These are phyloP conservation scores for Fragaria iinumae DNA, from an alignment of 306 rosid species.

Conservation along the genomic window DNA sequence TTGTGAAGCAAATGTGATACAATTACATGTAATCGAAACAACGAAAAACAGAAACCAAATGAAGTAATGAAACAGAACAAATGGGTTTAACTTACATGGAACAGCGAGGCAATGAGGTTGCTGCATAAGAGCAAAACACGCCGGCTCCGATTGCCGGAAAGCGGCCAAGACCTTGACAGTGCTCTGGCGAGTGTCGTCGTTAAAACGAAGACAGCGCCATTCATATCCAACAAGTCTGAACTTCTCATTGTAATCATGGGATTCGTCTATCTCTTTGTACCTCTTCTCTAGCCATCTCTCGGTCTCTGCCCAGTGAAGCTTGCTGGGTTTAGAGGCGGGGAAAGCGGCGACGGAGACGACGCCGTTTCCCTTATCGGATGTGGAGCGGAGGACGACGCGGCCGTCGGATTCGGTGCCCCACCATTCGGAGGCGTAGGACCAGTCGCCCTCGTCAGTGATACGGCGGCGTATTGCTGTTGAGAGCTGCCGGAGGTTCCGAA, in stretches of 20 bases:
- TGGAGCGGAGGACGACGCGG: slow-evolving; percentile 56
- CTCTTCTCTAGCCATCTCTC: slow-evolving; percentile 73
- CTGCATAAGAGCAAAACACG: slow-evolving; percentile 61
- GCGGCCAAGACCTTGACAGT: slow-evolving; percentile 70
- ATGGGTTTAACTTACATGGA: slow-evolving; percentile 57
- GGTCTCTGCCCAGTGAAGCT: slow-evolving; percentile 50
- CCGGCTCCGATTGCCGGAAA: slow-evolving; percentile 49
- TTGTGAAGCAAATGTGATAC: neutral
- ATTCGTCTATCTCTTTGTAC: slow-evolving; percentile 48
- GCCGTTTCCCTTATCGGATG: slow-evolving; percentile 83
- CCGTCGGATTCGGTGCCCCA: slow-evolving; percentile 64
- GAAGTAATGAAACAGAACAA: no score
- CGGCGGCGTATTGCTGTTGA: slow-evolving; percentile 54
- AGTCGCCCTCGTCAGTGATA: slow-evolving; percentile 77
- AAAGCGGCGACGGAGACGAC: slow-evolving; percentile 68
- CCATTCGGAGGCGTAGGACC: slow-evolving; percentile 92
- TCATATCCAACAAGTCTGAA: slow-evolving; percentile 78
- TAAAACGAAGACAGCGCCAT: slow-evolving; percentile 88
- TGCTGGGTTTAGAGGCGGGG: slow-evolving; percentile 72
- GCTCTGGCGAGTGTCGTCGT: slow-evolving; percentile 81
- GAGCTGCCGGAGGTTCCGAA: slow-evolving; percentile 45
- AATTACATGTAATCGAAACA: neutral
- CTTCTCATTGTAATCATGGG: slow-evolving; percentile 26
- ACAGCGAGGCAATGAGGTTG: slow-evolving; percentile 91
- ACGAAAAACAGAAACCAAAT: neutral